Base-by-base conservation (phyloP, 495 filamentous ascomycete genomes). In the Neurospora intermedia region DNA sequence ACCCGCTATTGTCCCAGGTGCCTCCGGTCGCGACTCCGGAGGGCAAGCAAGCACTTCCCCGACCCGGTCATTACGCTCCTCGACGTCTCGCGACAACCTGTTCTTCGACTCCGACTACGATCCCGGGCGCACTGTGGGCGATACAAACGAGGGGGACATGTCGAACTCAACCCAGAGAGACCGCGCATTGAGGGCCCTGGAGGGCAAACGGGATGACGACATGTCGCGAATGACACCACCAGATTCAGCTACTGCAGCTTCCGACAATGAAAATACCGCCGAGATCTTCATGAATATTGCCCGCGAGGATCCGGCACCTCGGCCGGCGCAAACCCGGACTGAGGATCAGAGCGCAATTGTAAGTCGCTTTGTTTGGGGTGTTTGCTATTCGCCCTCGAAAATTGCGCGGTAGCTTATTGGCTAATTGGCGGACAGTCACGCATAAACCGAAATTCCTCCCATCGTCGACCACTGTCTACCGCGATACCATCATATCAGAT, bases 251-350 rank as follows among this genome's bases (percentile, higher is more conserved):
- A 82, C 74, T 73, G 78, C 71, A 73, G 83, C 71, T 74, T 84
- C 81, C 15, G 81, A 83, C 69, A 83, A 80, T 42, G 85, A 85
- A 59, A 84, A 85, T 69, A 85, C 77, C 13, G 85, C 83, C 69
- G 87, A 89, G 78, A 75, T 88, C 38, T 89, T 89, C 73, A 82
- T 89, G 66, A 83, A 79, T 42, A 85, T 87, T 69, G 87, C 87
- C 23, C 77, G 82, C 42, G 86, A 89, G 73, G 84, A 86, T 48
- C 72, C 81, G 45, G 74, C 77, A 40, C 81, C 78, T n/a, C 83
- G 81, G 62, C 73, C 71, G 54, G 54, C 54, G 27, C 54, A 66
- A 35, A 23, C 73, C 73, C 42, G 80, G 82, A 35, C 74, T 10
- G 81, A 82, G 10, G 83, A 78, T 23, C 78, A 79, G 71, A 81